Evolutionary conservation across 208 protist genomes (phyloP).

Genomic region (Phytomonas francai): DNA sequence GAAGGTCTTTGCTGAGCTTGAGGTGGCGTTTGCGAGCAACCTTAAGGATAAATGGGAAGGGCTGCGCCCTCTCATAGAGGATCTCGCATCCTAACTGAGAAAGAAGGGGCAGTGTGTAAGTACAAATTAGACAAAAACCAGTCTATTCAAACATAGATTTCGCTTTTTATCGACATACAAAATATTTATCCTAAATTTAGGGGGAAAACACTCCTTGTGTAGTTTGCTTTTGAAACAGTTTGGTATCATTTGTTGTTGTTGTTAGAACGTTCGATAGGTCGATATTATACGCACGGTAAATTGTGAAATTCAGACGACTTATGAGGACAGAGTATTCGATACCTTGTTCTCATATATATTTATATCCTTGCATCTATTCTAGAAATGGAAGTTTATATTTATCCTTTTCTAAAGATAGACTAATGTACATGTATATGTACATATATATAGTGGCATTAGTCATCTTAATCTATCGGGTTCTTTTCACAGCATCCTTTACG

Average conservation of each 20-base stretch:
- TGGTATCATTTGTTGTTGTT: too few species aligned
- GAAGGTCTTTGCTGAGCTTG: conserved; percentile 63
- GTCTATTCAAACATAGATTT: neutral
- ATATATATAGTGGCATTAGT: too few species aligned
- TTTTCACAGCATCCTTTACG: neutral
- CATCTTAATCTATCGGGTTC: too few species aligned
- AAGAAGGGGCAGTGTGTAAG: neutral
- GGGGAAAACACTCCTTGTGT: too few species aligned
- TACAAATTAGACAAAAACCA: conserved; percentile 5
- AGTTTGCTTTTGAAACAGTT: too few species aligned
- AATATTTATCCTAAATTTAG: too few species aligned
- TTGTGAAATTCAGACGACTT: too few species aligned
- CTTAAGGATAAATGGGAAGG: conserved; percentile 69
- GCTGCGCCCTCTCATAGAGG: conserved; percentile 37
- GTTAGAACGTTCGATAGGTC: too few species aligned
- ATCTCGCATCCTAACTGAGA: conserved; percentile 15
- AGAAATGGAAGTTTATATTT: neutral
- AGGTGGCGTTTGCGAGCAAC: conserved; percentile 60
- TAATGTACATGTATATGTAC: too few species aligned
- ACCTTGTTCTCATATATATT: too few species aligned
- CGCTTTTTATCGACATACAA: conserved; percentile 1
- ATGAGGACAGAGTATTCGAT: too few species aligned
- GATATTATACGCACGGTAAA: too few species aligned
- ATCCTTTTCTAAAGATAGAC: conserved; percentile 2
- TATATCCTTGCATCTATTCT: neutral